These are phyloP conservation scores for Peribolospora kevripleyi DNA, from an alignment of 768 basidiomycete genomes.

Conservation along the genomic window DNA sequence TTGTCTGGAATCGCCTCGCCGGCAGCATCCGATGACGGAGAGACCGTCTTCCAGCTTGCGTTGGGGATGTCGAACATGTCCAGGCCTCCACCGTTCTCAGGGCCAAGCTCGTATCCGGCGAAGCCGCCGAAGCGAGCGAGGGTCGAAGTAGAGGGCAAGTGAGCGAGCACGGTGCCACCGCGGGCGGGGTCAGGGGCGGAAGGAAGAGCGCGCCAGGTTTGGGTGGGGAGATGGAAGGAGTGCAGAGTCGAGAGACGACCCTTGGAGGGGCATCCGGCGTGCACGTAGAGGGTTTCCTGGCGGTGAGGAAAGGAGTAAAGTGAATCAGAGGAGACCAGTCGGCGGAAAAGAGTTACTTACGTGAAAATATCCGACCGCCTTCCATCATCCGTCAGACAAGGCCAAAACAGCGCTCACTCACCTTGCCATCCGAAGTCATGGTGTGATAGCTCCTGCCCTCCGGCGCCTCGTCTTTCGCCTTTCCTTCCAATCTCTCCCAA, in stretches of 20 bases:
- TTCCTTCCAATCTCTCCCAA: conserved; percentile 18
- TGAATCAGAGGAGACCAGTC: background rate
- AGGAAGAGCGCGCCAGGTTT: conserved; percentile 19
- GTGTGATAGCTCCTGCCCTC: conserved; percentile 22
- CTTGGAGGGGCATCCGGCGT: conserved; percentile 23
- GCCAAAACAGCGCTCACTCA: background rate
- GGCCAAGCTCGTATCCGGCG: conserved; percentile 19
- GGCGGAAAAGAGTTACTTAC: too few species aligned
- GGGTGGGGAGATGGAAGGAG: conserved; percentile 17
- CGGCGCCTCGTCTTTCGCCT: conserved; percentile 17
- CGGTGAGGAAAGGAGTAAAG: background rate
- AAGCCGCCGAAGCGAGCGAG: conserved; percentile 23
- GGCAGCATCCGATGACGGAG: conserved; percentile 11
- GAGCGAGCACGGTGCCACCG: conserved; percentile 24
- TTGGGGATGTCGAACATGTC: conserved; percentile 20
- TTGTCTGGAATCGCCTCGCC: too few species aligned
- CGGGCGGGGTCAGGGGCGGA: conserved; percentile 22
- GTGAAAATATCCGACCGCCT: too few species aligned
- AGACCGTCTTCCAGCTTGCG: conserved; percentile 13
- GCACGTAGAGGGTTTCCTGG: conserved; percentile 21
- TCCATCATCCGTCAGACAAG: background rate
- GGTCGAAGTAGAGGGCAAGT: conserved; percentile 11
- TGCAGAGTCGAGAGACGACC: conserved; percentile 22
- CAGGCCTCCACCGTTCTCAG: conserved; percentile 9
- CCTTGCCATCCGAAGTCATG: background rate